phyloP scores from a whole-genome alignment of 345 rosid species.

The Ceriops decandra region DNA sequence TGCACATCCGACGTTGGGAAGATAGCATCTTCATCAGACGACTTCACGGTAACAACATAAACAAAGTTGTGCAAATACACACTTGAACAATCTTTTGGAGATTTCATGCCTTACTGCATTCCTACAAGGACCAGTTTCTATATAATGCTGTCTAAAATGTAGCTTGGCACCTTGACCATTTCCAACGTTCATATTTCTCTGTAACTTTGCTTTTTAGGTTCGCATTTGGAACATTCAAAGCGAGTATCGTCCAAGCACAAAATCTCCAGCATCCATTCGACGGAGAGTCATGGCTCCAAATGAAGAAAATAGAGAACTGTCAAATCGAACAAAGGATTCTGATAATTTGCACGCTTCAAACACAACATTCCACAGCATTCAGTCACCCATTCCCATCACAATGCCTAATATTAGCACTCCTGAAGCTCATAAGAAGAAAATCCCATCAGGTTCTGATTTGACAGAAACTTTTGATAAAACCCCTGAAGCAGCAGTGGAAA shows the following conservation, averaged over 20 bases:
- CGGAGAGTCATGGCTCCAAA: slow-evolving; percentile 72
- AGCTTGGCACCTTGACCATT: too few species aligned
- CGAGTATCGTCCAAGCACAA: slow-evolving; percentile 33
- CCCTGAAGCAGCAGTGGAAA: slow-evolving; percentile 47
- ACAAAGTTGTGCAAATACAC: not conserved
- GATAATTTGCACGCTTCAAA: slow-evolving; percentile 22
- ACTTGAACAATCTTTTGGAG: not conserved
- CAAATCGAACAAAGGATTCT: slow-evolving; percentile 25
- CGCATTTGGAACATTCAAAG: slow-evolving; percentile 68
- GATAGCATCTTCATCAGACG: slow-evolving; percentile 81
- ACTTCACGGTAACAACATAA: slow-evolving; percentile 58
- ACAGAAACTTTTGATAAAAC: slow-evolving; percentile 41
- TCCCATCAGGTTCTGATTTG: slow-evolving; percentile 24
- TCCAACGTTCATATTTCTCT: not conserved
- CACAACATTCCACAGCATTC: slow-evolving; percentile 20
- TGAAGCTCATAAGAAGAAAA: slow-evolving; percentile 43
- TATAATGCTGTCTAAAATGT: not conserved
- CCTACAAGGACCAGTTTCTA: not conserved
- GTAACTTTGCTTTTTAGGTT: slow-evolving; percentile 10
- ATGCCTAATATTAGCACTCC: slow-evolving; percentile 45
- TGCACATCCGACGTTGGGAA: slow-evolving; percentile 55
- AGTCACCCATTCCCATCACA: slow-evolving; percentile 18
- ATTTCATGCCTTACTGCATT: not conserved
- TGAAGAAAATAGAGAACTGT: slow-evolving; percentile 36
- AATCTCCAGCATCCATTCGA: slow-evolving; percentile 47